Conservation (phyloP, 805 yeast genomes). For the Blastobotrys americana region DNA sequence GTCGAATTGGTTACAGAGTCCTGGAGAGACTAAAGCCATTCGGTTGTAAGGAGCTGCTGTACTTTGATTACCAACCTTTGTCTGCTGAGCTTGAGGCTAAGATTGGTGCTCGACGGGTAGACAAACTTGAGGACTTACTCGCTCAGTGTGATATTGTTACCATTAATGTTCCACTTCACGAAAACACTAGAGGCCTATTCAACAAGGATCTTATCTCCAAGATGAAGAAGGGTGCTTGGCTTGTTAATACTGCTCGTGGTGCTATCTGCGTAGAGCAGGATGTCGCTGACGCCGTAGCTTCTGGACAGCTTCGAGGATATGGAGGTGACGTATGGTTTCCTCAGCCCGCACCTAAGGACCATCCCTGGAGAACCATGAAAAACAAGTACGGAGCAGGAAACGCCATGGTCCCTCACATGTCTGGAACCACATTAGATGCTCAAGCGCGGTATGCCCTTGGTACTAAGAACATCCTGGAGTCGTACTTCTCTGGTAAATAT, state of each 20-base stretch:
- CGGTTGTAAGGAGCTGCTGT: constrained; percentile 64
- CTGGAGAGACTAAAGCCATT: constrained; percentile 65
- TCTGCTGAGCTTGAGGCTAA: constrained; percentile 51
- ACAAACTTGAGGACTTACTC: constrained; percentile 55
- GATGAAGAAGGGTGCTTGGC: constrained; percentile 66
- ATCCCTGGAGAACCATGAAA: constrained; percentile 68
- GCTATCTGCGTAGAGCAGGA: constrained; percentile 69
- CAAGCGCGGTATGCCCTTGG: constrained; percentile 69
- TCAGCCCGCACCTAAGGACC: constrained; percentile 74
- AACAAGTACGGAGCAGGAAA: constrained; percentile 68
- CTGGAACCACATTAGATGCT: constrained; percentile 76
- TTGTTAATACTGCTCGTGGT: constrained; percentile 77
- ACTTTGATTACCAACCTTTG: constrained; percentile 67
- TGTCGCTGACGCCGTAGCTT: constrained; percentile 62
- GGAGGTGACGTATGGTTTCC: constrained; percentile 84
- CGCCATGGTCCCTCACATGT: constrained; percentile 78
- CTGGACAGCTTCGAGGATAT: constrained; percentile 68
- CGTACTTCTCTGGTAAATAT: constrained; percentile 51
- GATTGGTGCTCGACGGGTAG: constrained; percentile 55
- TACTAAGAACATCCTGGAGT: constrained; percentile 54
- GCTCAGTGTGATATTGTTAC: constrained; percentile 65
- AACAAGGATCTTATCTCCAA: constrained; percentile 54
- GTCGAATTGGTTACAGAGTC: constrained; percentile 73
- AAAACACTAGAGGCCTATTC: constrained; percentile 58
- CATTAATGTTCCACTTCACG: constrained; percentile 71